phyloP scores from a whole-genome alignment of 495 filamentous ascomycete species.

The Penicillium fimorum region DNA sequence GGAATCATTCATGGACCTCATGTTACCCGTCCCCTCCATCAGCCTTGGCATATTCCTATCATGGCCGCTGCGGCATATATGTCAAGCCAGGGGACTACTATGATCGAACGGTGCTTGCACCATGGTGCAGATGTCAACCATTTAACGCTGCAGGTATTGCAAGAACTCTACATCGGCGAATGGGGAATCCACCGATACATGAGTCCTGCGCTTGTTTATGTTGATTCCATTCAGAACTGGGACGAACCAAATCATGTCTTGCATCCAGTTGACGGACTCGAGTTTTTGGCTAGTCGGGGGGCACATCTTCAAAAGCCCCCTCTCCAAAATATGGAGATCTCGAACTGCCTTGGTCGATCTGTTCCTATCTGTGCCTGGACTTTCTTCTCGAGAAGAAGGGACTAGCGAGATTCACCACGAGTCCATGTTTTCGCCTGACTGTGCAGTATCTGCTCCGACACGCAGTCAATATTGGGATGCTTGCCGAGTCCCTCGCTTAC shows the following conservation, averaged over 20 bases:
- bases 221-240: conserved; percentile 3
- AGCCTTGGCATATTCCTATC: conserved; percentile 4
- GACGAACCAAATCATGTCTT: conserved; percentile 1
- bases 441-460: conserved; percentile 3
- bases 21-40: conserved; percentile 2
- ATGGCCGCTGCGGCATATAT: conserved; percentile 3
- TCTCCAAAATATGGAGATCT: background rate
- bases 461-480: background rate
- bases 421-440: conserved; percentile 2
- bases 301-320: conserved; percentile 3
- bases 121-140: background rate
- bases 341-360: conserved; percentile 1
- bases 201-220: conserved; percentile 3
- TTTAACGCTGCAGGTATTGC: background rate
- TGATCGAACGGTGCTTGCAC: conserved; percentile 3
- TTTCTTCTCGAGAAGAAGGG: conserved; percentile 1
- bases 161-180: background rate
- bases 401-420: background rate
- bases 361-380: background rate
- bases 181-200: background rate
- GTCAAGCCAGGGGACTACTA: background rate
- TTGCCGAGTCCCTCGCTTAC: conserved; percentile 4
- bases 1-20: conserved; percentile 2
- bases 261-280: background rate
- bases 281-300: conserved; percentile 3